Evolutionary conservation across 2,329 filamentous ascomycete genomes (phyloP), one percentile per base, ranked within the genome.

Genomic region (Rugonectria rugulosa): DNA sequence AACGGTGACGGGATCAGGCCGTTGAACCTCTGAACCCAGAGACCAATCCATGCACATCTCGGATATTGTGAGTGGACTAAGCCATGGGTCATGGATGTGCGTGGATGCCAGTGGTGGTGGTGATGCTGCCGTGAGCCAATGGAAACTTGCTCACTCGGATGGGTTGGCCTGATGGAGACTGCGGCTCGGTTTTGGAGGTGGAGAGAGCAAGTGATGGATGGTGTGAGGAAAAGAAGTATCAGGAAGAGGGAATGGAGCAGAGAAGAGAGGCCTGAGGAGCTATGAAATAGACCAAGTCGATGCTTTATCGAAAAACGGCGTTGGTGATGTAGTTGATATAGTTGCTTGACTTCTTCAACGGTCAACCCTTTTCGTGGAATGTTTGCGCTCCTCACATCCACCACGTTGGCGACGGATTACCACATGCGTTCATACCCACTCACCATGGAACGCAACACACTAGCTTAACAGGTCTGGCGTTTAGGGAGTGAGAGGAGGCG

Each of bases 101-200:
- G 43, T 53, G 53, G 46, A 43, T 45, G 46, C n/a, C 36, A 44
- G 42, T 48, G 56, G 62, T 60, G 59, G 61, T 62, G 62, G 61
- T 66, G 65, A 65, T 55, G 57, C 45, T 14, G 54, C 60, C 53
- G 53, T 54, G 45, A 54, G 59, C 75, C 75, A 78, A 78, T 78
- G 70, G 75, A 78, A 78, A 78, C 76, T 77, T 78, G 75, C 76
- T 78, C 75, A 75, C 59, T 56, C 47, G 50, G 62, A 66, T 59
- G 64, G 66, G 65, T 66, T 60, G 60, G 57, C 55, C 58, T 57
- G 60, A 66, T 63, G 56, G 61, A 63, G 59, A 59, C 45, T 42
- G 52, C 43, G 43, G 46, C 31, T 53, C 40, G 49, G 55, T 37
- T 41, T 27, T 34, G 38, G n/a, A 36, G 41, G 55, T 42, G 38